Base-by-base conservation (phyloP, 2,329 filamentous ascomycete species). In the Helicocarpus griseus region DNA sequence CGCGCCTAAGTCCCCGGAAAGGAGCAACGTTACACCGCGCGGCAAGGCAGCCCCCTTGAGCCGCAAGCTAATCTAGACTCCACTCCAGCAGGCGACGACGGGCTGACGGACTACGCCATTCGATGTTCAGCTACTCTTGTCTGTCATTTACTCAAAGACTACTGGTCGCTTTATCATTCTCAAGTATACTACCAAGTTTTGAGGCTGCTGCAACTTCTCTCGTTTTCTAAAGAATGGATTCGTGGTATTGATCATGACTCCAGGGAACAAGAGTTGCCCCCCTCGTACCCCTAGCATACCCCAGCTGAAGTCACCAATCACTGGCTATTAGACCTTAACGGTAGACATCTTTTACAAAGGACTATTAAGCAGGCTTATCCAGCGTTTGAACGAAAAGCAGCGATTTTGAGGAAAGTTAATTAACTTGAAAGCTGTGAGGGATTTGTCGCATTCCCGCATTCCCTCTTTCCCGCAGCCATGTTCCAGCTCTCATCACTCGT, bases 401-500 rank as follows among this genome's bases (percentile, higher is more conserved):
- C 29, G 4, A 36, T n/a, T 14, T 8, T 3, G 6, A n/a, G n/a
- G n/a, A n/a, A 24, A 47, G 11, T 47, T 29, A 11, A 47, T 50
- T 26, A 33, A 41, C 44, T 4, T 26, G 6, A 17, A 11, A 17
- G 11, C 9, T 9, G 24, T 53, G 46, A 45, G 40, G 28, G 29
- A 35, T 19, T 14, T 19, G 17, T 19, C n/a, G 9, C 8, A 7
- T 13, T 24, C 13, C 19, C 14, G 36, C 4, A 47, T 14, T 11
- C 17, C 14, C n/a, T n/a, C n/a, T n/a, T 47, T 13, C n/a, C 3
- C 4, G 24, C 35, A 47, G 41, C 49, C 52, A 82, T 82, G 80
- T 80, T 82, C 66, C 77, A 79, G 68, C 74, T 86, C 69, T 78
- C 86, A 62, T 91, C 81, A 71, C 84, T 97, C 69, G 89, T 96